These are phyloP conservation scores for Saprolegnia parasitica DNA, from an alignment of 352 stramenopile genomes.

Conservation along the genomic window DNA sequence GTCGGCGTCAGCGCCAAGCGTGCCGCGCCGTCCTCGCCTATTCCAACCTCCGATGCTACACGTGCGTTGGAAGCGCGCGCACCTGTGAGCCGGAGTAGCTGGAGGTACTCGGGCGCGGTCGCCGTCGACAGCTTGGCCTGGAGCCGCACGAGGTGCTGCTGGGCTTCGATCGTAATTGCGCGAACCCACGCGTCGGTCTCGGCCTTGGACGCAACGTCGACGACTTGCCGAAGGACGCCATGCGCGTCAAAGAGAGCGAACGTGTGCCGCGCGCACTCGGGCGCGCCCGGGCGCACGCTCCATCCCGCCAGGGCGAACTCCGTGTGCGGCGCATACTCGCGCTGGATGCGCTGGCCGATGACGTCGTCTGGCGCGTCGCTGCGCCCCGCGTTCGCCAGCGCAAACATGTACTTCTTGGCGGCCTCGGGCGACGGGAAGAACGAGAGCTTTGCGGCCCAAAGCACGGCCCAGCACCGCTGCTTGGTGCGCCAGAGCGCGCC, in stretches of 20 bases:
- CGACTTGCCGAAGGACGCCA: slow-evolving; percentile 41
- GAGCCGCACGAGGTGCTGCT: slow-evolving; percentile 30
- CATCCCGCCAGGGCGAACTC: slow-evolving; percentile 44
- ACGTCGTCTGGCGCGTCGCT: slow-evolving; percentile 26
- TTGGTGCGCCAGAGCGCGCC: slow-evolving; percentile 60
- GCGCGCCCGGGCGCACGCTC: slow-evolving; percentile 47
- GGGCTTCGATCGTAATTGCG: slow-evolving; percentile 44
- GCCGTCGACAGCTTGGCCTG: slow-evolving; percentile 20
- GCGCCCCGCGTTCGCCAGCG: slow-evolving; percentile 33
- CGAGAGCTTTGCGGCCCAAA: slow-evolving; percentile 54
- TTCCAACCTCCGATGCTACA: not conserved
- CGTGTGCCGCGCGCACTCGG: slow-evolving; percentile 38
- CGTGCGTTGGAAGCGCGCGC: slow-evolving; percentile 31
- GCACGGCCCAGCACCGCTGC: slow-evolving; percentile 48
- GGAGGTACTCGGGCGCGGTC: slow-evolving; percentile 13
- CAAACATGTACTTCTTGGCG: slow-evolving; percentile 57
- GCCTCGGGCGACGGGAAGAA: slow-evolving; percentile 49
- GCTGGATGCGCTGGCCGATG: slow-evolving; percentile 42
- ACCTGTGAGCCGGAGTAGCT: slow-evolving; percentile 21
- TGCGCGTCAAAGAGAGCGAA: slow-evolving; percentile 60
- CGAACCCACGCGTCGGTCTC: slow-evolving; percentile 45
- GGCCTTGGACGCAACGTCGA: slow-evolving; percentile 44
- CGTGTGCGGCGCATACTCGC: slow-evolving; percentile 45
- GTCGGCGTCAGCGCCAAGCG: slow-evolving; percentile 9
- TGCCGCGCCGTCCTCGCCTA: slow-evolving; percentile 27